Conservation (phyloP, 345 rosid genomes). For the Sapria himalayana region DNA sequence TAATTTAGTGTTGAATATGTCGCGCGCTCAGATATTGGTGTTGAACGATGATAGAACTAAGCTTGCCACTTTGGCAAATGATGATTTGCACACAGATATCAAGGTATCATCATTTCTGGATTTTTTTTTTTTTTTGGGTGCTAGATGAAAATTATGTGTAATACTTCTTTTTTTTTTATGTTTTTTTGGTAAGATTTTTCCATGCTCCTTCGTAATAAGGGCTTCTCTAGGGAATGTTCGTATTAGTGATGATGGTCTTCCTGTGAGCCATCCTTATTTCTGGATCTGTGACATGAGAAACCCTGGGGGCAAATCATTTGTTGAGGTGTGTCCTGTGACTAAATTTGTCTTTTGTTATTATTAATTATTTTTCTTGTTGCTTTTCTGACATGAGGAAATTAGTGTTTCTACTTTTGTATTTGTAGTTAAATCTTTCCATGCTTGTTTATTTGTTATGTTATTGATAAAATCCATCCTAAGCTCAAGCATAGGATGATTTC, state of each 20-base stretch:
- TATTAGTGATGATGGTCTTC: conserved; percentile 93
- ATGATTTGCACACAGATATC: conserved; percentile 65
- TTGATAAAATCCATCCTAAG: no score
- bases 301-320: conserved; percentile 91
- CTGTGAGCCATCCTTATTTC: conserved; percentile 56
- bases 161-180: conserved; percentile 2
- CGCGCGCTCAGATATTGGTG: conserved; percentile 65
- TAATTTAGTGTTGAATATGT: conserved; percentile 65
- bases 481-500: no score
- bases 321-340: no score
- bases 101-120: conserved; percentile 38
- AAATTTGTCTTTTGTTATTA: conserved; percentile 4
- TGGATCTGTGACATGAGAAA: conserved; percentile 98
- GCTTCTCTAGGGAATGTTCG: conserved; percentile 85
- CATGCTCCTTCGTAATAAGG: conserved; percentile 76
- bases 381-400: conserved; percentile 1
- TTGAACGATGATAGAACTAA: conserved; percentile 86
- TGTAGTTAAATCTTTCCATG: no score
- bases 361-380: conserved; percentile 2
- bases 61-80: conserved; percentile 77
- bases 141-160: background rate
- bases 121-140: conserved; percentile 3
- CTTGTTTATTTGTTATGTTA: no score
- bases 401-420: background rate
- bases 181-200: conserved; percentile 48